phyloP scores from a whole-genome alignment of 2,329 filamentous ascomycete genomes.

The Cyphellophora attinorum region DNA sequence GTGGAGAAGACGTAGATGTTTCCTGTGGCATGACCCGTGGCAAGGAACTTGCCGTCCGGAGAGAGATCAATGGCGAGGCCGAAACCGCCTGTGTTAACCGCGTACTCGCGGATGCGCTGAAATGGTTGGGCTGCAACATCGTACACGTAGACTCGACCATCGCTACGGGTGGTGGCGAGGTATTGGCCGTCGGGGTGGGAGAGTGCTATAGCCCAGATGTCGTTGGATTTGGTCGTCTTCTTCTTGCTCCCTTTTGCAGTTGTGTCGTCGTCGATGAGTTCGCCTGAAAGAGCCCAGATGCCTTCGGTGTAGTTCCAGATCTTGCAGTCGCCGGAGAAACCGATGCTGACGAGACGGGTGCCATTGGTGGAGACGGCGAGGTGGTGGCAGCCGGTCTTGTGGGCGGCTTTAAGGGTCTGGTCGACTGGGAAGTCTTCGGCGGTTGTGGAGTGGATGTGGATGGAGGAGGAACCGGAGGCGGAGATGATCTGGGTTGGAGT shows the following conservation, averaged over 20 bases:
- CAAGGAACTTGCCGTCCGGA: conserved; percentile 71
- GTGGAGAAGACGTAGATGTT: conserved; percentile 94
- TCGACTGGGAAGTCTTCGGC: conserved; percentile 62
- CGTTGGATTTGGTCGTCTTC: conserved; percentile 49
- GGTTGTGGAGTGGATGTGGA: conserved; percentile 75
- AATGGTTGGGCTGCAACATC: conserved; percentile 48
- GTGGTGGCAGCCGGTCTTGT: conserved; percentile 88
- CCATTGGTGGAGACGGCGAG: conserved; percentile 63
- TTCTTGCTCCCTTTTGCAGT: conserved; percentile 18
- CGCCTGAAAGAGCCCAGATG: conserved; percentile 41
- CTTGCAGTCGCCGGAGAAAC: conserved; percentile 82
- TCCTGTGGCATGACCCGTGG: conserved; percentile 87
- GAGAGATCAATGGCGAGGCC: conserved; percentile 78
- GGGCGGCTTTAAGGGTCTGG: conserved; percentile 70
- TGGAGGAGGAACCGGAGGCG: conserved; percentile 70
- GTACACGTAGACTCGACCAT: conserved; percentile 86
- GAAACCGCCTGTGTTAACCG: conserved; percentile 89
- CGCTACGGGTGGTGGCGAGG: conserved; percentile 77
- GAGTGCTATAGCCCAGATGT: conserved; percentile 80
- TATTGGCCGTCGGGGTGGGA: conserved; percentile 76
- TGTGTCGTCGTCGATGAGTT: conserved; percentile 31
- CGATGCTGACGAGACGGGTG: conserved; percentile 66
- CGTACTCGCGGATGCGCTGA: conserved; percentile 68
- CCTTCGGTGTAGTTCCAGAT: conserved; percentile 61
- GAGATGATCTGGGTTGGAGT: conserved; percentile 68